Base-by-base conservation (phyloP, 2,329 filamentous ascomycete genomes). In the Exophiala oligosperma region DNA sequence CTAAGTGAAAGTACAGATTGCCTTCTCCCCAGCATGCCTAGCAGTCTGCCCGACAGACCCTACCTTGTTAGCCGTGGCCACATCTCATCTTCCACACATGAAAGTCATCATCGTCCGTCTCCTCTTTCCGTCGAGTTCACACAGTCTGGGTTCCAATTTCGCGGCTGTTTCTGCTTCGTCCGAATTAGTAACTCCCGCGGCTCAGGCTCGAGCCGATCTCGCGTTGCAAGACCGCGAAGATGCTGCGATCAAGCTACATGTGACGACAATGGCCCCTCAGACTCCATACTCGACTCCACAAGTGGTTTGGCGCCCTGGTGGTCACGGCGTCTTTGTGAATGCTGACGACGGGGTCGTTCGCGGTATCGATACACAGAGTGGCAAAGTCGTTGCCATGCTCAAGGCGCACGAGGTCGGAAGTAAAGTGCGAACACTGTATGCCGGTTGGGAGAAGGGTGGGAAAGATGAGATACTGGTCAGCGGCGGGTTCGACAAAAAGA, bases 201-300 rank as follows among this genome's bases (percentile, higher is more conserved):
- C 61, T 11, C 57, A 64, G 66, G 65, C 37, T 56, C 23, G 58
- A 26, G 48, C 35, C 61, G 66, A 32, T 66, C 61, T 67, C 51
- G 60, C 43, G 4, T 60, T 82, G 7, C 79, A 83, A 64, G 81
- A 85, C 55, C 76, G 78, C 21, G 83, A 87, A 66, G 79, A 81
- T 53, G 80, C 81, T 4, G 83, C 84, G 2, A 85, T 87, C n/a
- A 66, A 79, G 32, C 77, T 86, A 12, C 83, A 85, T 57, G 76
- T 80, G 37, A 84, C 77, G 48, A 85, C 84, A 0, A 75, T 85
- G 64, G 81, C 85, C 21, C 82, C 84, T n/a, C 84, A 87, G 68
- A 86, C 84, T 29, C 75, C 79, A 0, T 87, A 87, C 68, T 85
- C 82, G 23, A 87, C 84, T 4, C 84, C 84, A 6, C 79, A 82